Evolutionary conservation across 306 rosid species (phyloP), one percentile per base, ranked within the genome.

Genomic region (Prinsepia uniflora): DNA sequence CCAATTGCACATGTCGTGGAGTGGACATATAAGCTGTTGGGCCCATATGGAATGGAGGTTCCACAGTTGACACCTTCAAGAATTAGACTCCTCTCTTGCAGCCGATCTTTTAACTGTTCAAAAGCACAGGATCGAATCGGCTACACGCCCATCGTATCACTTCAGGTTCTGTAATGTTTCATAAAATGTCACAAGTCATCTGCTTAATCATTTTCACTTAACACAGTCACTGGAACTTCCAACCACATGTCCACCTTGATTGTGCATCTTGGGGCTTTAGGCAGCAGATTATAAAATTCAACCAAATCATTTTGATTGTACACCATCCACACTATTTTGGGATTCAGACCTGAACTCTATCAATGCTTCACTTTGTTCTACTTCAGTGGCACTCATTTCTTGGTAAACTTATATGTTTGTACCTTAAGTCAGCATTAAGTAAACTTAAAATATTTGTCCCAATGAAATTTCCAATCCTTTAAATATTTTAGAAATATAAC

Each of bases 51-150:
- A 45, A 95, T 95, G 99, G 83, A 84, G 69, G 96, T 95, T 71
- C 99, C 99, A 7, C 99, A 95, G 86, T 81, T 95, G 83, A 95
- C 87, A 20, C 99, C 99, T 77, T 91, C 99, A 72, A 91, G 99
- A 82, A 69, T 94, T 79, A 87, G 96, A 80, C 90, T 94, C n/a
- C 79, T 85, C 54, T 81, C 96, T 72, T 87, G 97, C 84, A 87
- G 81, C 83, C 86, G 99, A 86, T 70, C 96, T 79, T 94, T 91
- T 66, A 86, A 83, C 82, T 82, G 89, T 81, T 86, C 96, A 61
- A 94, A 91, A 82, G 97, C 99, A 76, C 87, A 91, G 69, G 96
- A 91, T 67, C 83, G 72, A 75, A 90, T 95, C 65, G 86, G 86
- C 84, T 95, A 95, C 74, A 78, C 72, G 20, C 96, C 99, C 79